Evolutionary conservation across 371 early-diverging fungal species (phyloP), one percentile per base, ranked within the genome.

Genomic region (Saksenaea vasiformis): DNA sequence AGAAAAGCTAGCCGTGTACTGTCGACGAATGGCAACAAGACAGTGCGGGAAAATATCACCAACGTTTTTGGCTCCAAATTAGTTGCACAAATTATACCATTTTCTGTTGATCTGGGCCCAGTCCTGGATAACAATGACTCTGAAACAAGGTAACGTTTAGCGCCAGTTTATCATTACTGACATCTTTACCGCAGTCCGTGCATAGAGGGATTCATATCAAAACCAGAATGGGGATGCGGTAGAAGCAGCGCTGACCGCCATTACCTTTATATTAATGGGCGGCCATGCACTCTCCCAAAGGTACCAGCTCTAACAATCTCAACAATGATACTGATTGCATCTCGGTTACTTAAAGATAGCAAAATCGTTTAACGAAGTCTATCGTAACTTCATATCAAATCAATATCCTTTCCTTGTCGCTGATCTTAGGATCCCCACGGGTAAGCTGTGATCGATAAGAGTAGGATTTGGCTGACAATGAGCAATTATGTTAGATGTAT

Each of bases 211-310:
- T 82, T 77, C 37, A 84, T 92, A 1, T 89, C 90, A 0, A 88
- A 88, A 51, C 91, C 93, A 0, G 67, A 75, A 10, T 83, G 84
- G 15, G 90, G 89, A 1, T 68, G 74, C 27, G 96, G 96, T 0
- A 74, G 96, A 9, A 86, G 87, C 35, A 86, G 80, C 27, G 41
- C 82, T 2, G 98, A 97, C 72, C 85, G 95, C 41, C 97, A 96
- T 75, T 96, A 89, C 64, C 69, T 90, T 19, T 97, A 77, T 66
- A 82, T 98, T 44, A 97, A 98, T 72, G 89, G 92, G 8, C 88
- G 97, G 14, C 97, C 98, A 0, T 93, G 94, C 68, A 76, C 84
- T 22, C 68, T 96, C 22, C 93, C 93, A 26, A 93, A 90, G 80
- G 89, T 90, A 69, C 34, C 53, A 17, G 9, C 27, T 11, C 26